Base-by-base conservation (phyloP, 805 yeast species). In the Torulaspora delbrueckii region DNA sequence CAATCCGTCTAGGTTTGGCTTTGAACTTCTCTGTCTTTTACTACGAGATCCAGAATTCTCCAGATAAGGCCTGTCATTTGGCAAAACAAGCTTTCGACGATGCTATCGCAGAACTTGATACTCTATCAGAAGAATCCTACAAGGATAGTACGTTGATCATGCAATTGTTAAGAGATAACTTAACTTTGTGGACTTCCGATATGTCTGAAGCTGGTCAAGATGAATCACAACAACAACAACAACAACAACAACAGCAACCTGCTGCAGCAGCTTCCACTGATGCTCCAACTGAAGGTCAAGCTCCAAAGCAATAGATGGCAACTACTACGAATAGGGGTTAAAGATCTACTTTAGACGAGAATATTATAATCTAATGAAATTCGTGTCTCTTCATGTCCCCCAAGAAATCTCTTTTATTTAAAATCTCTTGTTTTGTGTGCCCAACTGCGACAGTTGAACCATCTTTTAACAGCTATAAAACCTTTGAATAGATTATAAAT, bases 11-110 rank as follows among this genome's bases (percentile, higher is more conserved):
- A 67, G 99, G 99, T 61, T 81, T 91, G 71, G 99, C 99, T 53
- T 82, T 91, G 71, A 91, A 91, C 75, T 91, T 93, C 77, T 88
- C 96, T 45, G 99, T 91, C 51, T 91, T 91, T 76, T 93, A 91
- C 81, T 91, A 91, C 69, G 99, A 91, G 77, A 95, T 93, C 66
- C 85, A 90, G 73, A 90, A 91, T 74, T 86, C 96, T 49, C 98
- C 99, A 62, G 97, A 91, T 70, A 87, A 95, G 72, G 99, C 99
- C 60, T 91, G 99, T 72, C 96, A 90, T 70, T 81, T 91, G 70
- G 99, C 99, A 64, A 93, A 91, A 74, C 96, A 91, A 75, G 98
- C 99, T 32, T 91, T 93, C 61, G 99, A 91, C 72, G 98, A 91
- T 67, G 99, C 99, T 55, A 95, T 91, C 68, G 96, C 99, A 55